phyloP scores from a whole-genome alignment of 2,329 filamentous ascomycete species.

The Parafenestella ontariensis region DNA sequence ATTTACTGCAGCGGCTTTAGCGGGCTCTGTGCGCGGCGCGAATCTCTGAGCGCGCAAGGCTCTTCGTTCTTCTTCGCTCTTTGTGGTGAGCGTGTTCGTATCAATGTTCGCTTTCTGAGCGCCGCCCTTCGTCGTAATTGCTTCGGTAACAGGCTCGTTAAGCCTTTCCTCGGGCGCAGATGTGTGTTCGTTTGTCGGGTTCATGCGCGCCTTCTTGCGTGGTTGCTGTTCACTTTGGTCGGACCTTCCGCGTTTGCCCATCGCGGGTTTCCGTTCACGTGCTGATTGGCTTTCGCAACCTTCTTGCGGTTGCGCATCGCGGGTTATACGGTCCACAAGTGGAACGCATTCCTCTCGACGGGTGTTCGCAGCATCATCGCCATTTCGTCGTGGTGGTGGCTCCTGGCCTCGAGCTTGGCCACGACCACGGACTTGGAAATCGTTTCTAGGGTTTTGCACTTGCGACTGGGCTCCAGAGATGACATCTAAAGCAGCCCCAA shows the following conservation, averaged over 20 bases:
- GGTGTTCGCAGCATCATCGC: background rate
- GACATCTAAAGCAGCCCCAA: background rate
- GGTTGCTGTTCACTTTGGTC: background rate
- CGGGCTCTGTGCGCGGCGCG: background rate
- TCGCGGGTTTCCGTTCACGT: background rate
- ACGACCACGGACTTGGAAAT: background rate
- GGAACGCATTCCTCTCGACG: background rate
- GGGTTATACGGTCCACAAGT: background rate
- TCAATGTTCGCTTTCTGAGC: background rate
- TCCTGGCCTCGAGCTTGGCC: background rate
- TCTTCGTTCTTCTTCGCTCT: slow-evolving; percentile 4
- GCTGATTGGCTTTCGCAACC: background rate
- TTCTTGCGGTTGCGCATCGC: background rate
- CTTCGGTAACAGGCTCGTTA: background rate
- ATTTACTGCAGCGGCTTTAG: background rate
- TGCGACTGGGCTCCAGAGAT: background rate
- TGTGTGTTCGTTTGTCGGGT: background rate
- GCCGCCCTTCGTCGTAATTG: background rate
- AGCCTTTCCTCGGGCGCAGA: background rate
- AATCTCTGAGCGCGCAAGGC: slow-evolving; percentile 1
- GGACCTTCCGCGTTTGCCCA: background rate
- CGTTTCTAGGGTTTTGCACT: background rate
- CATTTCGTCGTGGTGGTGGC: background rate
- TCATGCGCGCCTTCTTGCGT: background rate
- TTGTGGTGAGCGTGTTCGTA: background rate